A percentile compares a stretch with the other conserved stretches of the same genome.
These are phyloP conservation scores for Heimioporus sp. DNA, from an alignment of 768 basidiomycete species.

Conservation along the genomic window DNA sequence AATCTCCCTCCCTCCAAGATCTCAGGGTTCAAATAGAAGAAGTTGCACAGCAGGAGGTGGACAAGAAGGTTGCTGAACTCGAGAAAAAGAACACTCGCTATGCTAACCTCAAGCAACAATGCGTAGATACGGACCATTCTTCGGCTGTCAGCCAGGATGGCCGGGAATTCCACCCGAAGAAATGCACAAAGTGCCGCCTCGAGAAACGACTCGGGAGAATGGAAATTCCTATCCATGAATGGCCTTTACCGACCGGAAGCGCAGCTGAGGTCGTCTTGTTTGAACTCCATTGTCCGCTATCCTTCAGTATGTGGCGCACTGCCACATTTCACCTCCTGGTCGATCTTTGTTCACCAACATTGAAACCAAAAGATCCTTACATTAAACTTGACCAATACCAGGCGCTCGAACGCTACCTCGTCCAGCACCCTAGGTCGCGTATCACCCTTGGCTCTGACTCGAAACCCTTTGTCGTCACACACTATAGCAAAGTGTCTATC, in stretches of 20 bases:
- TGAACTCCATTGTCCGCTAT: constrained; percentile 39
- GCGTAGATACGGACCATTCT: not conserved
- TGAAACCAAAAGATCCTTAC: constrained; percentile 4
- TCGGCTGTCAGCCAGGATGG: constrained; percentile 4
- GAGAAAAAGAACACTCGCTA: constrained; percentile 19
- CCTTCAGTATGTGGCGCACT: constrained; percentile 44
- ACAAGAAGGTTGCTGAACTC: constrained; percentile 31
- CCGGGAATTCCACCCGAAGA: not conserved
- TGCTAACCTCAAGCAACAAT: constrained; percentile 7
- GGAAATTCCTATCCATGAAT: constrained; percentile 40
- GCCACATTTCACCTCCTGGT: constrained; percentile 38
- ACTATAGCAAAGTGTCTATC: constrained; percentile 13
- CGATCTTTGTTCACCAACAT: constrained; percentile 30
- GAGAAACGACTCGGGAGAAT: constrained; percentile 18
- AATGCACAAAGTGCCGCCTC: constrained; percentile 32
- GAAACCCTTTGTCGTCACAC: constrained; percentile 17
- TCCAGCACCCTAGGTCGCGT: constrained; percentile 15
- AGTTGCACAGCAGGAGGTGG: constrained; percentile 17
- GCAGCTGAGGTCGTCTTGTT: constrained; percentile 37
- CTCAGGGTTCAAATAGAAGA: constrained; percentile 32
- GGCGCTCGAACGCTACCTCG: constrained; percentile 11
- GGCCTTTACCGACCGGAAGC: constrained; percentile 40
- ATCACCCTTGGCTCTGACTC: constrained; percentile 24
- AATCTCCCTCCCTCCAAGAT: constrained; percentile 17
- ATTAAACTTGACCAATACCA: constrained; percentile 14